Conservation (phyloP, 2,329 filamentous ascomycete species). For the Exophiala bonariae region DNA sequence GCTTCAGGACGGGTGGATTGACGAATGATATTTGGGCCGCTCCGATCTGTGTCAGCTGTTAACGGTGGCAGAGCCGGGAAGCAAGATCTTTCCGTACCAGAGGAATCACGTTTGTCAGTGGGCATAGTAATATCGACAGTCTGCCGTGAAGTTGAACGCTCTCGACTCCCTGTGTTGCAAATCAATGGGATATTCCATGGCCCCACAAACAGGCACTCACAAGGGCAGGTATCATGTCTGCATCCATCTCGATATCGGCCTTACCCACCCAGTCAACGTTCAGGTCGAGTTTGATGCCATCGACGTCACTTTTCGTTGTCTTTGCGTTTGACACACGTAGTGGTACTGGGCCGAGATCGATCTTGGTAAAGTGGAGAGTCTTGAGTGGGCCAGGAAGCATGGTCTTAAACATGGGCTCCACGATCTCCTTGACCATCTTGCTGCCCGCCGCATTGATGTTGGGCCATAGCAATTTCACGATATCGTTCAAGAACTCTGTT, state of each 20-base stretch:
- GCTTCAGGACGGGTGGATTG: slow-evolving; percentile 24
- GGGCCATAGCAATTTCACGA: slow-evolving; percentile 22
- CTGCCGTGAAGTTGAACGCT: slow-evolving; percentile 21
- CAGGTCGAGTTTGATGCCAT: slow-evolving; percentile 24
- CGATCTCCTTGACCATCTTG: slow-evolving; percentile 26
- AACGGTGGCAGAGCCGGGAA: slow-evolving; percentile 4
- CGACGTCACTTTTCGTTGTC: slow-evolving; percentile 20
- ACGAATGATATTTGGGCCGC: slow-evolving; percentile 21
- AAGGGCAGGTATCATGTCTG: slow-evolving; percentile 22
- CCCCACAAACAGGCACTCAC: slow-evolving; percentile 13
- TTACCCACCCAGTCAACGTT: slow-evolving; percentile 24
- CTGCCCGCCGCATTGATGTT: slow-evolving; percentile 23
- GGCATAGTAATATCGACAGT: slow-evolving; percentile 21
- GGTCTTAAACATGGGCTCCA: slow-evolving; percentile 25
- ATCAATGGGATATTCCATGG: slow-evolving; percentile 10
- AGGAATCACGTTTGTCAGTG: slow-evolving; percentile 23
- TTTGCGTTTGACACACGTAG: slow-evolving; percentile 21
- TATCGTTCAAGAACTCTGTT: slow-evolving; percentile 24
- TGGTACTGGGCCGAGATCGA: slow-evolving; percentile 22
- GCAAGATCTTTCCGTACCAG: slow-evolving; percentile 16
- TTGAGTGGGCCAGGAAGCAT: slow-evolving; percentile 22
- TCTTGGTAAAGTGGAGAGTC: slow-evolving; percentile 23
- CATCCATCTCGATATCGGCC: slow-evolving; percentile 23
- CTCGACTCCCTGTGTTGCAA: slow-evolving; percentile 17
- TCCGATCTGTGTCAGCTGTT: slow-evolving; percentile 18